Evolutionary conservation across 2,329 filamentous ascomycete genomes (phyloP).

Genomic region (Chlorencoelia australis): DNA sequence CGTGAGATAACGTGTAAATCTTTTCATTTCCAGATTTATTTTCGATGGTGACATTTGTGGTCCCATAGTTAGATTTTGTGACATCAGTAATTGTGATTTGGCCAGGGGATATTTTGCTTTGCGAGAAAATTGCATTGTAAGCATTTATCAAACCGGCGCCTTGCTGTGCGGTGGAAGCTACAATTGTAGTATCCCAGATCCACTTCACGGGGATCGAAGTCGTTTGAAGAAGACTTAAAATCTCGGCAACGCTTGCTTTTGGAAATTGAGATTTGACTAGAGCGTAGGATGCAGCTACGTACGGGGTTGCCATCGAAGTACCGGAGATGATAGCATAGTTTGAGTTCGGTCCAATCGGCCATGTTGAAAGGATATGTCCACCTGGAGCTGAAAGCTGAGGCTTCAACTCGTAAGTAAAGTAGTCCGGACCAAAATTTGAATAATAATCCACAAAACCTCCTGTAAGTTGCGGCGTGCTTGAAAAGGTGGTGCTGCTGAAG

Average conservation of each 20-base stretch:
- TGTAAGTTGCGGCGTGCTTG: slow-evolving; percentile 4
- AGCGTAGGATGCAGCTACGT: slow-evolving; percentile 27
- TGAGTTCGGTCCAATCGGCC: slow-evolving; percentile 22
- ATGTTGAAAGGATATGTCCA: slow-evolving; percentile 29
- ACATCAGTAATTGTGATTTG: slow-evolving; percentile 14
- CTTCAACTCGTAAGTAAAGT: slow-evolving; percentile 11
- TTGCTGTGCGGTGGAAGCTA: slow-evolving; percentile 27
- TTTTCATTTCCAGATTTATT: slow-evolving; percentile 15
- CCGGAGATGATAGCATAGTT: slow-evolving; percentile 29
- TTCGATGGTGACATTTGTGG: slow-evolving; percentile 20
- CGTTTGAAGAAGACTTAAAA: slow-evolving; percentile 25
- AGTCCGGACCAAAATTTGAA: slow-evolving; percentile 13
- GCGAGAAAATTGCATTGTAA: slow-evolving; percentile 23
- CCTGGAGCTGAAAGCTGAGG: slow-evolving; percentile 26
- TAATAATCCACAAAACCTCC: slow-evolving; percentile 15
- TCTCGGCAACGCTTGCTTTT: slow-evolving; percentile 19
- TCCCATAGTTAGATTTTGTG: slow-evolving; percentile 6
- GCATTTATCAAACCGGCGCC: slow-evolving; percentile 28
- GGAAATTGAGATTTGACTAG: slow-evolving; percentile 29
- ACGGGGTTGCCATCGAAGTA: slow-evolving; percentile 31
- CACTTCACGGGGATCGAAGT: slow-evolving; percentile 23
- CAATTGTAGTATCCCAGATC: slow-evolving; percentile 22
- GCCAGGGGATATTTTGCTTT: slow-evolving; percentile 17
- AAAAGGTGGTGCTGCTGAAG: slow-evolving; percentile 3
- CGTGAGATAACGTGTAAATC: slow-evolving; percentile 19